phyloP scores from a whole-genome alignment of 805 yeast genomes.

The Candida stauntonica region DNA sequence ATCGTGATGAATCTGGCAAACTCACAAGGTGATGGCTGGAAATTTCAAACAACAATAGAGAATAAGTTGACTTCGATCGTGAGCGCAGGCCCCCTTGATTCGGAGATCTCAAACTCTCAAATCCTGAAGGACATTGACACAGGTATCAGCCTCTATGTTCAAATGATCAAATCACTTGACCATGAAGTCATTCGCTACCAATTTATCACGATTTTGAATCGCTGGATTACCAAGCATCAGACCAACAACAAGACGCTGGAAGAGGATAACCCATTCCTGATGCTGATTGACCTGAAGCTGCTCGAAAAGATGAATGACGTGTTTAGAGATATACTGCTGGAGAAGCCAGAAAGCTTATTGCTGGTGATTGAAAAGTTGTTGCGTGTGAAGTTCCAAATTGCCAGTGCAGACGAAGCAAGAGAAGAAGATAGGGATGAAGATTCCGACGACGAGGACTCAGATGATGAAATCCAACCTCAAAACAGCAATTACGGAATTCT shows the following conservation, averaged over 20 bases:
- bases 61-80: conserved; percentile 33
- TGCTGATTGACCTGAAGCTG: conserved; percentile 56
- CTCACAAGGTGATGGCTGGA: conserved; percentile 33
- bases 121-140: conserved; percentile 42
- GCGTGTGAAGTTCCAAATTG: conserved; percentile 13
- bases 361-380: conserved; percentile 43
- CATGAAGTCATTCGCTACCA: conserved; percentile 40
- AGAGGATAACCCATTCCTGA: conserved; percentile 44
- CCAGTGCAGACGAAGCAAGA: background rate
- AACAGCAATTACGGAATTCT: conserved; percentile 30
- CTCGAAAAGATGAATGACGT: conserved; percentile 56
- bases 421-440: conserved; percentile 28
- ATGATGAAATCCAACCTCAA: conserved; percentile 22
- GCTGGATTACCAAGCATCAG: conserved; percentile 47
- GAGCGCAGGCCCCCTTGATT: conserved; percentile 13
- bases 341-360: conserved; percentile 51
- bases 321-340: conserved; percentile 46
- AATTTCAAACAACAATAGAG: conserved; percentile 32
- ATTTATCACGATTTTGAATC: conserved; percentile 48
- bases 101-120: conserved; percentile 20
- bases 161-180: conserved; percentile 46
- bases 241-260: conserved; percentile 11
- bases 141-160: conserved; percentile 37
- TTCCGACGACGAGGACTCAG: conserved; percentile 35
- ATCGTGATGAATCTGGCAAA: conserved; percentile 31